Conservation (phyloP, 345 rosid species). For the Conringia planisiliqua region DNA sequence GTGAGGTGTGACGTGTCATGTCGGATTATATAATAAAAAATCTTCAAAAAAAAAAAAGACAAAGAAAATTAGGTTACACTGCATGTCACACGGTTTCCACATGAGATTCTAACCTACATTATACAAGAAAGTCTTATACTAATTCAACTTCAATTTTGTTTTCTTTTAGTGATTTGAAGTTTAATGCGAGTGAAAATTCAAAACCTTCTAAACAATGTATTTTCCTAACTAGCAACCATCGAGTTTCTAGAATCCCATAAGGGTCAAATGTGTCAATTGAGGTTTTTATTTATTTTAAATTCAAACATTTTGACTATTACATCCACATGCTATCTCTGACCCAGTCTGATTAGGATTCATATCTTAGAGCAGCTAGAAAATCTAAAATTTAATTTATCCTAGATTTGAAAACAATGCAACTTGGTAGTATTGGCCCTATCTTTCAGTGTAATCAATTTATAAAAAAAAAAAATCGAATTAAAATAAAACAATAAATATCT, state of each 20-base stretch:
- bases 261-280: neutral
- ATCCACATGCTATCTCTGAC: conserved; percentile 32
- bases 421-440: conserved; percentile 24
- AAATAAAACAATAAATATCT: neutral
- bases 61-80: conserved; percentile 13
- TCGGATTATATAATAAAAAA: conserved; percentile 1
- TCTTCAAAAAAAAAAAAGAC: neutral
- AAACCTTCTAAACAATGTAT: neutral
- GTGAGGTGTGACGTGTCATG: conserved; percentile 32
- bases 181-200: neutral
- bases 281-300: neutral
- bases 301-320: conserved; percentile 22
- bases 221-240: neutral
- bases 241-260: conserved; percentile 22
- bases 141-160: neutral
- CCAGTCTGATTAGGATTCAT: conserved; percentile 8
- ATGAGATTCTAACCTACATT: conserved; percentile 14
- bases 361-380: neutral
- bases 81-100: conserved; percentile 29
- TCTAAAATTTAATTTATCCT: conserved; percentile 1
- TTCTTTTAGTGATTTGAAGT: neutral
- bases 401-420: conserved; percentile 23
- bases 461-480: neutral
- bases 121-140: conserved; percentile 7
- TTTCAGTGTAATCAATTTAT: conserved; percentile 18